Evolutionary conservation across 1,284 basidiomycete species (phyloP), one percentile per base, ranked within the genome.

Genomic region (Xanthoconium separans): DNA sequence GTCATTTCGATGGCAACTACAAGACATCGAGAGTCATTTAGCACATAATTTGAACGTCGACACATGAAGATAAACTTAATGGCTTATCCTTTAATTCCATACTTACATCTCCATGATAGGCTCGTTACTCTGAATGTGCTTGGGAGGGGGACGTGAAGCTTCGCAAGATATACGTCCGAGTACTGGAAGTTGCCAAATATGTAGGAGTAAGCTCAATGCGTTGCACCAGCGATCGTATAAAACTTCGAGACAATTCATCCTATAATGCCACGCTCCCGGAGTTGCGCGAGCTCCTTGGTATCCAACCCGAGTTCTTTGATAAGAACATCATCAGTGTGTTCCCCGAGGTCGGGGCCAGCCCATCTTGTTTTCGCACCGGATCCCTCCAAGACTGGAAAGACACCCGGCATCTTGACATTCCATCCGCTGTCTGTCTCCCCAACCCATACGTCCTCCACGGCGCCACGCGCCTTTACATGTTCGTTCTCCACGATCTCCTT

Each of bases 301-400:
- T 69, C 69, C 39, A 87, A 58, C 1, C 78, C 80, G 47, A 88
- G 66, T 45, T 83, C 76, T 1, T 69, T 69, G 50, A 62, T 70
- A 48, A 88, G 65, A 24, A 88, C 78, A 56, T 84, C 78, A 33
- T 79, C 75, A 6, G 84, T 88, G 64, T 88, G 85, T 51, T 75
- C 67, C 9, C 85, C 86, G 30, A 88, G 70, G 57, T 85, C 77
- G 5, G 85, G 85, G 1, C 85, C 85, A 31, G 84, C 85, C 85
- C 85, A 88, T 53, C 75, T 76, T 4, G 84, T 84, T 59, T 73
- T 72, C 9, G 76, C 66, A 47, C 83, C 75, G 43, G 78, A 79
- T 15, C 81, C 82, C 52, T 85, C 79, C 46, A 88, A 62, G 39
- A 81, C 66, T 7, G 85, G 85, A 53, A 82, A 81, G 18, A 84